phyloP scores from a whole-genome alignment of 2,329 filamentous ascomycete genomes.

The Colletotrichum echinochloae region DNA sequence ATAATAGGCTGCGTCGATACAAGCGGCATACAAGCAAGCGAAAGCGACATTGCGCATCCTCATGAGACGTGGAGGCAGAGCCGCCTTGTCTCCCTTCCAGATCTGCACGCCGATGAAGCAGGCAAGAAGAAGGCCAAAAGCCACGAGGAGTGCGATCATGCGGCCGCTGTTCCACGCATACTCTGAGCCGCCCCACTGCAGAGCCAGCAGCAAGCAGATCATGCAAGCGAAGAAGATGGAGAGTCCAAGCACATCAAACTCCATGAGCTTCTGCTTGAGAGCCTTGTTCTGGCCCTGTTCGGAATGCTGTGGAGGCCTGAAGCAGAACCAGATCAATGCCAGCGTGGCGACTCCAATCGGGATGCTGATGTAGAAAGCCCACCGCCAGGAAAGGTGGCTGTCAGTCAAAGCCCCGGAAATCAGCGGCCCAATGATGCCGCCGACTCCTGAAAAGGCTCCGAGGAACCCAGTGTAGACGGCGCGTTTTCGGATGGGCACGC shows the following conservation, averaged over 20 bases:
- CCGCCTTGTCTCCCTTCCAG: slow-evolving; percentile 51
- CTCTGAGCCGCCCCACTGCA: slow-evolving; percentile 57
- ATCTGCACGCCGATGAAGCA: slow-evolving; percentile 50
- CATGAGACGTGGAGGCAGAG: slow-evolving; percentile 51
- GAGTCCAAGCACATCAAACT: slow-evolving; percentile 44
- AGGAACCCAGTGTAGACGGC: slow-evolving; percentile 54
- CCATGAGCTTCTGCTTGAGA: slow-evolving; percentile 36
- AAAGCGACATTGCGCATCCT: slow-evolving; percentile 46
- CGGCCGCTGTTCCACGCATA: slow-evolving; percentile 50
- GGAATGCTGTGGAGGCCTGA: slow-evolving; percentile 25
- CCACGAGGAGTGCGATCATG: slow-evolving; percentile 51
- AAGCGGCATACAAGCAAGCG: slow-evolving; percentile 43
- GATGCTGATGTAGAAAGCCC: slow-evolving; percentile 47
- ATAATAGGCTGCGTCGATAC: slow-evolving; percentile 45
- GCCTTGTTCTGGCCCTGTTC: slow-evolving; percentile 33
- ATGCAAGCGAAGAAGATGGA: slow-evolving; percentile 42
- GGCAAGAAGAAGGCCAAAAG: slow-evolving; percentile 47
- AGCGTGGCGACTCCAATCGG: slow-evolving; percentile 45
- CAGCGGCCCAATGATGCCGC: slow-evolving; percentile 44
- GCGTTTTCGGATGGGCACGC: slow-evolving; percentile 49
- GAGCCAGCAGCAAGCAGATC: slow-evolving; percentile 58
- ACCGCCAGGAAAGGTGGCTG: slow-evolving; percentile 49
- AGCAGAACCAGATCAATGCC: slow-evolving; percentile 46
- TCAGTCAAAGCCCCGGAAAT: slow-evolving; percentile 48
- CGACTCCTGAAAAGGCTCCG: slow-evolving; percentile 54